phyloP scores from a whole-genome alignment of 306 rosid genomes.

The Begonia peltatifolia region DNA sequence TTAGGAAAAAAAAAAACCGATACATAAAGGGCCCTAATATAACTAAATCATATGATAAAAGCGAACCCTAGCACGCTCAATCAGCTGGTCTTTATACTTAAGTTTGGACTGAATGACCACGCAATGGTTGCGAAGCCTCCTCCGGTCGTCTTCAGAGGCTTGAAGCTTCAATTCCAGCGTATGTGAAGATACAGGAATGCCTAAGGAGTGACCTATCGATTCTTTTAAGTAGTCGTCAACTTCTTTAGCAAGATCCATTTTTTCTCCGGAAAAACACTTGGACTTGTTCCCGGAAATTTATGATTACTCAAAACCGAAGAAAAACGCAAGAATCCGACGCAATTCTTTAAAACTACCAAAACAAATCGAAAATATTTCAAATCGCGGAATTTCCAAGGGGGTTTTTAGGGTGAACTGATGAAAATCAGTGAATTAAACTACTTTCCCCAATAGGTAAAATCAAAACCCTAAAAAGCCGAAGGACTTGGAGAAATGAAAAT shows the following conservation, averaged over 20 bases:
- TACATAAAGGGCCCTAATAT: background rate
- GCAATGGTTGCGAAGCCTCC: conserved; percentile 33
- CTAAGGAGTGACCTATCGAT: conserved; percentile 43
- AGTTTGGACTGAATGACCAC: conserved; percentile 27
- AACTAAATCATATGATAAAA: background rate
- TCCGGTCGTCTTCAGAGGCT: conserved; percentile 40
- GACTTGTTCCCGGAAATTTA: conserved; percentile 8
- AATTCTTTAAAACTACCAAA: background rate
- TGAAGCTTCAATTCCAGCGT: conserved; percentile 56
- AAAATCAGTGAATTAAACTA: background rate
- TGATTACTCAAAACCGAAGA: conserved; percentile 1
- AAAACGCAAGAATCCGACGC: conserved; percentile 3
- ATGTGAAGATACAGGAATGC: conserved; percentile 31
- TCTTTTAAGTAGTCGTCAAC: conserved; percentile 44
- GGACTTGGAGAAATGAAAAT: background rate
- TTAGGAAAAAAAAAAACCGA: background rate
- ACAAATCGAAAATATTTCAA: background rate
- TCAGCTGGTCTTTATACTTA: conserved; percentile 46
- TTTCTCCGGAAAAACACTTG: too few relatives aligned
- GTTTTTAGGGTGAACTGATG: background rate
- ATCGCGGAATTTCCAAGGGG: background rate
- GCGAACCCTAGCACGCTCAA: conserved; percentile 50
- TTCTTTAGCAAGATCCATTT: conserved; percentile 45
- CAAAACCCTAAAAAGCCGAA: conserved; percentile 3
- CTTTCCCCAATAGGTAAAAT: background rate